Conservation (phyloP, 2,329 filamentous ascomycete species). For the Claviceps sp. region DNA sequence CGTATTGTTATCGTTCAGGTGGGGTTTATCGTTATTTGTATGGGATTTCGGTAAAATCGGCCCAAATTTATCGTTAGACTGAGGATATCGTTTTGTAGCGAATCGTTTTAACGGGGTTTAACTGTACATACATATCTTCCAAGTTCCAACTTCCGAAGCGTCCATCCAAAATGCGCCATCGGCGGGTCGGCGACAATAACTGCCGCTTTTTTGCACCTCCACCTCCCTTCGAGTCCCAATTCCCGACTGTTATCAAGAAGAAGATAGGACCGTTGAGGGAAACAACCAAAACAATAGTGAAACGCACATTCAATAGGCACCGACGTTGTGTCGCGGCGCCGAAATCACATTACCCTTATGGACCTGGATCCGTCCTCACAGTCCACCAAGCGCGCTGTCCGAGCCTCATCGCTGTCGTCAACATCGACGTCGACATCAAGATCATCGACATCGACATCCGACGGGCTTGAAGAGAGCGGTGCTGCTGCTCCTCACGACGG, state of each 20-base stretch:
- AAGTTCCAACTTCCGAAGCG: not conserved
- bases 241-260: not conserved
- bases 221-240: too few relatives aligned
- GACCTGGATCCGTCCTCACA: constrained; percentile 21
- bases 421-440: too few relatives aligned
- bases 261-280: not conserved
- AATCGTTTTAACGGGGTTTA: too few relatives aligned
- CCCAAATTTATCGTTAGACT: too few relatives aligned
- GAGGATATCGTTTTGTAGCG: too few relatives aligned
- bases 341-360: constrained; percentile 9
- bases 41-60: too few relatives aligned
- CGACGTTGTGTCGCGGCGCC: not conserved
- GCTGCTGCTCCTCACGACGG: constrained; percentile 7
- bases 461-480: not conserved
- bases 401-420: constrained; percentile 4
- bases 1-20: too few relatives aligned
- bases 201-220: constrained; percentile 10
- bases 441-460: too few relatives aligned
- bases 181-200: constrained; percentile 18
- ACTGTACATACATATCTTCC: not conserved
- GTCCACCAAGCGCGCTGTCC: constrained; percentile 12
- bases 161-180: constrained; percentile 6
- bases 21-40: too few relatives aligned
- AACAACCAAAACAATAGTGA: not conserved
- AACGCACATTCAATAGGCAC: not conserved